Base-by-base conservation (phyloP, 1,284 basidiomycete genomes). In the Leccinum subrobustum region DNA sequence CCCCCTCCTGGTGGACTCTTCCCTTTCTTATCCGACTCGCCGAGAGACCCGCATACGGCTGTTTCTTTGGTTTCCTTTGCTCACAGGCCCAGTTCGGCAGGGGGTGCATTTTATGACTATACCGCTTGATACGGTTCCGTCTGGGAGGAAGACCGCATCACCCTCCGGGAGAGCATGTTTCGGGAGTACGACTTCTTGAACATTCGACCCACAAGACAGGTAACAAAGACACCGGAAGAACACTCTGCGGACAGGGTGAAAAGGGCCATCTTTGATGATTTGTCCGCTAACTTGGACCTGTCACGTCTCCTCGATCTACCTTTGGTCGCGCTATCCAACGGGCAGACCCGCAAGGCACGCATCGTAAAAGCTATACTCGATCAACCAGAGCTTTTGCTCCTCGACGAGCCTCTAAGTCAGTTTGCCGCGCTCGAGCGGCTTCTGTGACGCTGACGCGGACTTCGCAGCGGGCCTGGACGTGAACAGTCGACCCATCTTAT, bases 71-170 rank as follows among this genome's bases (percentile, higher is more conserved):
- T 95, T 4, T 89, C 89, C 0, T 95, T 95, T 68, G 82, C 87
- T 0, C 86, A 91, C 61, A 81, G 87, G 47, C 77, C 80, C 3
- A 79, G 77, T 50, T 77, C 82, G 0, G 75, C 81, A 0, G 83
- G 86, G 0, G 81, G 89, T 6, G 91, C 83, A n/a, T 98, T 97
- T 74, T 91, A 91, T 63, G 95, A 97, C 75, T 96, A 91, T 70
- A 92, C 93, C 0, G 92, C 93, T 1, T 86, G 94, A 3, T 98
- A 96, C 70, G 93, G 92, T 23, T 88, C 91, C 0, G 82, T 95
- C 42, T 81, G 90, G 18, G 93, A 96, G 42, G 91, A 90, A 69
- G 93, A 96, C 70, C 80, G 82, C 37, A 71, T 85, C 57, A 95
- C 92, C 0, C 78, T 94, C 4, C 77, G 86, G 7, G 78, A 93